A percentile compares a stretch with the other conserved stretches of the same genome.
These are phyloP conservation scores for Phytophthora pisi DNA, from an alignment of 352 stramenopile genomes.

Conservation along the genomic window DNA sequence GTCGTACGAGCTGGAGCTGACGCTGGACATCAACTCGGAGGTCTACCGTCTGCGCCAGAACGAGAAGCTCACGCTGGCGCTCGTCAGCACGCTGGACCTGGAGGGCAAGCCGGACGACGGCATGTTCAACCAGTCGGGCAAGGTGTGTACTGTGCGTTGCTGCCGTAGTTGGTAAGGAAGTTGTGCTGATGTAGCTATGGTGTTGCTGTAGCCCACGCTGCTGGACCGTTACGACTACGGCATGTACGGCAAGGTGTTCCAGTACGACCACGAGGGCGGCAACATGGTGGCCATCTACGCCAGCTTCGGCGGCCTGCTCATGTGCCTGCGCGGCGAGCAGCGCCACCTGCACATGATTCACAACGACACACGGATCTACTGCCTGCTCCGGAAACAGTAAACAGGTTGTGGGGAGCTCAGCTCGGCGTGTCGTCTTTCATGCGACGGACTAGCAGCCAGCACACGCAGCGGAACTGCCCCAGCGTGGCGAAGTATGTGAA, in stretches of 20 bases:
- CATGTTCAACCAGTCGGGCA: constrained; percentile 92
- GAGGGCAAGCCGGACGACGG: constrained; percentile 96
- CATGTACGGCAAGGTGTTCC: constrained; percentile 98
- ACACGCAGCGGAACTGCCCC: neutral
- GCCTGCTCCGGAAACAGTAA: constrained; percentile 89
- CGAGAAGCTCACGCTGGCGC: constrained; percentile 96
- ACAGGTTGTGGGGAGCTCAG: neutral
- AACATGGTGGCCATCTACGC: constrained; percentile 94
- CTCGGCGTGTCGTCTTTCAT: neutral
- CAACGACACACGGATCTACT: constrained; percentile 97
- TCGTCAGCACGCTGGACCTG: constrained; percentile 96
- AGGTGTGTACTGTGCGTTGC: constrained; percentile 47
- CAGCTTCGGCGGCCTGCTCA: constrained; percentile 97
- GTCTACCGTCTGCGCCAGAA: constrained; percentile 96
- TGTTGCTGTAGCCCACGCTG: constrained; percentile 75
- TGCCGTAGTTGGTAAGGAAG: neutral
- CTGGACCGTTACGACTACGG: constrained; percentile 99
- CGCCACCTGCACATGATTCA: constrained; percentile 96
- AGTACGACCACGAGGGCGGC: constrained; percentile 96
- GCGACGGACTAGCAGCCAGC: neutral
- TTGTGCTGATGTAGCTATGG: neutral
- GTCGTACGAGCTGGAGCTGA: constrained; percentile 97
- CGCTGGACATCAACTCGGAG: constrained; percentile 98
- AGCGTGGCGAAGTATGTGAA: neutral
- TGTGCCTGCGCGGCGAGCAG: constrained; percentile 97